Evolutionary conservation across 1,284 basidiomycete species (phyloP).

Genomic region (Hemileia vastatrix): DNA sequence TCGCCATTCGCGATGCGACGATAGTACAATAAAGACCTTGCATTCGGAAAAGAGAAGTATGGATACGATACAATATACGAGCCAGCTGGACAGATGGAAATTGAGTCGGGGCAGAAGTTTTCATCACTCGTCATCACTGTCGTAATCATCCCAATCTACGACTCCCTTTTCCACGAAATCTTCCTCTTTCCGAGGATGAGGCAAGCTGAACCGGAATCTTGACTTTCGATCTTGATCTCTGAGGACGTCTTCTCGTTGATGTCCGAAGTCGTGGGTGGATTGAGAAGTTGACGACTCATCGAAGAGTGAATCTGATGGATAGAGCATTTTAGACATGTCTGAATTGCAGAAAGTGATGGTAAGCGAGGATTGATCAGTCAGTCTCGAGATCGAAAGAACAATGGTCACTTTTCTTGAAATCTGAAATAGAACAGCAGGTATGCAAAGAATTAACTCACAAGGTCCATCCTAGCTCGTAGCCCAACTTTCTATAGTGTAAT

Average conservation of each 20-base stretch:
- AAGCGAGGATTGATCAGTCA: no score
- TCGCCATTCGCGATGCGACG: no score
- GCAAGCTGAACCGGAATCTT: neutral
- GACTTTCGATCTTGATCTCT: neutral
- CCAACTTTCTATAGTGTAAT: slow-evolving; percentile 39
- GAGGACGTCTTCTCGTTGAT: neutral
- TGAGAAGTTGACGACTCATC: neutral
- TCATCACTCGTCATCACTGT: neutral
- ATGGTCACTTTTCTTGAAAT: no score
- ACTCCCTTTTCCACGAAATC: neutral
- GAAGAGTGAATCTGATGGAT: neutral
- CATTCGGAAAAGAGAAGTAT: no score
- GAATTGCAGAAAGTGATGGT: neutral
- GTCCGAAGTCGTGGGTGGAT: neutral
- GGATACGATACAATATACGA: no score
- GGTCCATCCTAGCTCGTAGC: slow-evolving; percentile 41
- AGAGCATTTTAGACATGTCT: neutral
- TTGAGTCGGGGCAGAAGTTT: no score
- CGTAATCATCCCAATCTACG: neutral
- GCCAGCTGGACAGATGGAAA: no score
- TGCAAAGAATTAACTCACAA: no score
- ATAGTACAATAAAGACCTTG: no score
- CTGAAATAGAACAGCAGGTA: no score
- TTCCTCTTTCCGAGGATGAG: neutral
- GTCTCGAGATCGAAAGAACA: no score